A percentile compares a stretch with the other conserved stretches of the same genome.
Evolutionary conservation across 2,329 filamentous ascomycete genomes (phyloP).

Genomic region (Dactylellina drechsleri): DNA sequence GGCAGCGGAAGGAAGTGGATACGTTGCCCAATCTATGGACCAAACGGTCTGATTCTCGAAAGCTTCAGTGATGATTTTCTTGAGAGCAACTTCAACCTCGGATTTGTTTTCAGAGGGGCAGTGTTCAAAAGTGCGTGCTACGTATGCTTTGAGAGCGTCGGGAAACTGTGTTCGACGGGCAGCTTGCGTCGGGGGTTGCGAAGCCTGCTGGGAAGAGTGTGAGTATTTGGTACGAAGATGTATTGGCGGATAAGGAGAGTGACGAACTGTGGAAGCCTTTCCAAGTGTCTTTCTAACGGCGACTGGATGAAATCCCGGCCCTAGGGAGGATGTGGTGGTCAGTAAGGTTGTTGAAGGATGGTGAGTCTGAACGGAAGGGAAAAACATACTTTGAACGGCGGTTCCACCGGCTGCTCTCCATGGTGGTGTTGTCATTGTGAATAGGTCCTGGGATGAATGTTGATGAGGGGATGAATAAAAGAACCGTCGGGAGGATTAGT

Average conservation of each 20-base stretch:
- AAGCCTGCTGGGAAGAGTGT: conserved; percentile 20
- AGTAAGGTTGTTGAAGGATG: not conserved
- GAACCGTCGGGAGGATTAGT: not conserved
- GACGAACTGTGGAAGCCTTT: conserved; percentile 35
- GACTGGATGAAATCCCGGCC: conserved; percentile 47
- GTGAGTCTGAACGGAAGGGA: not conserved
- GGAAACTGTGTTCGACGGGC: conserved; percentile 56
- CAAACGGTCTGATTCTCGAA: conserved; percentile 78
- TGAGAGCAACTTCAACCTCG: conserved; percentile 86
- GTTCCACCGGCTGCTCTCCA: conserved; percentile 48
- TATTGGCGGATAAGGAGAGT: conserved; percentile 25
- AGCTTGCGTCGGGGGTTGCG: conserved; percentile 20
- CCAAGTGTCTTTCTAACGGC: conserved; percentile 49
- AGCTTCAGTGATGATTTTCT: conserved; percentile 82
- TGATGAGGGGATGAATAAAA: not conserved
- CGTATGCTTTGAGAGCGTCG: conserved; percentile 59
- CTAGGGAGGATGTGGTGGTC: conserved; percentile 26
- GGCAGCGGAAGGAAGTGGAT: conserved; percentile 72
- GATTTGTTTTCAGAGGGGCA: conserved; percentile 59
- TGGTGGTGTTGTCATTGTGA: conserved; percentile 50
- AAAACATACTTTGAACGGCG: conserved; percentile 42
- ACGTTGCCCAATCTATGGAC: conserved; percentile 80
- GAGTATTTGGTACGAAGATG: conserved; percentile 14
- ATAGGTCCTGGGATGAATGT: not conserved
- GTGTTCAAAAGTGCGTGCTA: conserved; percentile 71